Base-by-base conservation (phyloP, 805 yeast genomes). In the Lachancea quebecensis region DNA sequence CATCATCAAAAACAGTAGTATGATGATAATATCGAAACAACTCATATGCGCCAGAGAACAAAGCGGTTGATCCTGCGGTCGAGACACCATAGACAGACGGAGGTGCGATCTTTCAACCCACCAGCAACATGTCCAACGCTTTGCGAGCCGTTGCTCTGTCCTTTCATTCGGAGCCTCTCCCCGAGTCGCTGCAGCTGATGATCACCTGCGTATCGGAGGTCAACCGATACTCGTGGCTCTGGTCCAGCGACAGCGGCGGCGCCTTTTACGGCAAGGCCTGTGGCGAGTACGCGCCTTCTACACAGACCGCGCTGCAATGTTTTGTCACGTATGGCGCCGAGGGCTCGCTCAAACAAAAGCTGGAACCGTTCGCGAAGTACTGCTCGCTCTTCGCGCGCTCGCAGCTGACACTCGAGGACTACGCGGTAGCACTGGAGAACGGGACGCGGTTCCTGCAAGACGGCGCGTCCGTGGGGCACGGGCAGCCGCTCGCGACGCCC, bases 271-370 rank as follows among this genome's bases (percentile, higher is more conserved):
- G 29, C 9, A 38, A 36, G 31, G 44, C 47, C 21, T 47, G 50
- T 35, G 50, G 47, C 21, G 16, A 16, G 30, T 47, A 41, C 27
- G 28, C 38, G 16, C 50, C 50, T 5, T 47, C n/a, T 17, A 42
- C 39, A 29, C 50, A 47, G 31, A 47, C 50, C 5, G 35, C 41
- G 7, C 41, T 44, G 41, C 27, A 44, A 9, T 47, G 48, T 41
- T 47, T 33, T 29, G 30, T 44, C n/a, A 35, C 42, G n/a, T 38
- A 32, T 12, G 18, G 33, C 8, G 41, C 35, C n/a, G 41, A 42
- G 25, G 21, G n/a, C 14, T 29, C 39, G 9, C 2, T 18, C 6
- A 15, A 25, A 11, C 47, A 32, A 14, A 31, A 36, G 8, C 25
- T 47, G 33, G 30, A 29, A 11, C 30, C 16, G 7, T 47, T 44